phyloP scores from a whole-genome alignment of 2,329 filamentous ascomycete genomes.

The Aschersonia sp. region DNA sequence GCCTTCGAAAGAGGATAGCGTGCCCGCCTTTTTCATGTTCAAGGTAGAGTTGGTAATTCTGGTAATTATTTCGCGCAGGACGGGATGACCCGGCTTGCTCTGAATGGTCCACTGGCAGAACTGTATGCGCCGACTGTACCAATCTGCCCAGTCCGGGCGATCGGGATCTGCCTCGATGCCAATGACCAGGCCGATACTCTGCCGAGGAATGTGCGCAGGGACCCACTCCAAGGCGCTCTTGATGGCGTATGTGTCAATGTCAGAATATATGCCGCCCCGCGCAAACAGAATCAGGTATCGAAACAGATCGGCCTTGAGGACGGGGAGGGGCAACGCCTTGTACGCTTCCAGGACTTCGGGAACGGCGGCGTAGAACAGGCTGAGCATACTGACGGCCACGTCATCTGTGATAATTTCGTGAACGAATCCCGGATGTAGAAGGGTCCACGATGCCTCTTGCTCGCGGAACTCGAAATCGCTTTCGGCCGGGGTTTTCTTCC shows the following conservation, averaged over 20 bases:
- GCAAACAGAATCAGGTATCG: conserved; percentile 54
- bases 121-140: conserved; percentile 93
- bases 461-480: conserved; percentile 67
- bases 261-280: conserved; percentile 58
- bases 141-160: conserved; percentile 78
- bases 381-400: conserved; percentile 66
- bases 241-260: conserved; percentile 83
- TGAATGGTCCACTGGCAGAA: conserved; percentile 99
- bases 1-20: conserved; percentile 42
- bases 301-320: conserved; percentile 70
- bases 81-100: conserved; percentile 82
- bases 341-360: conserved; percentile 71
- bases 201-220: conserved; percentile 59
- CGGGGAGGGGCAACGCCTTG: conserved; percentile 53
- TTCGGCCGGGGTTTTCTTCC: conserved; percentile 74
- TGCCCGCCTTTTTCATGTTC: conserved; percentile 51
- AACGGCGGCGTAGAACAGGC: conserved; percentile 71
- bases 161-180: conserved; percentile 96
- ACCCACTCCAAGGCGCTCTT: conserved; percentile 80
- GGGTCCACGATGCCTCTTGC: conserved; percentile 79
- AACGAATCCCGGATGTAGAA: conserved; percentile 76
- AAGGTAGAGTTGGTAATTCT: conserved; percentile 76
- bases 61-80: conserved; percentile 74
- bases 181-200: conserved; percentile 71
- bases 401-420: conserved; percentile 96